phyloP scores from a whole-genome alignment of 192 early-diverging fungal genomes.

The Backusella psychrophila region DNA sequence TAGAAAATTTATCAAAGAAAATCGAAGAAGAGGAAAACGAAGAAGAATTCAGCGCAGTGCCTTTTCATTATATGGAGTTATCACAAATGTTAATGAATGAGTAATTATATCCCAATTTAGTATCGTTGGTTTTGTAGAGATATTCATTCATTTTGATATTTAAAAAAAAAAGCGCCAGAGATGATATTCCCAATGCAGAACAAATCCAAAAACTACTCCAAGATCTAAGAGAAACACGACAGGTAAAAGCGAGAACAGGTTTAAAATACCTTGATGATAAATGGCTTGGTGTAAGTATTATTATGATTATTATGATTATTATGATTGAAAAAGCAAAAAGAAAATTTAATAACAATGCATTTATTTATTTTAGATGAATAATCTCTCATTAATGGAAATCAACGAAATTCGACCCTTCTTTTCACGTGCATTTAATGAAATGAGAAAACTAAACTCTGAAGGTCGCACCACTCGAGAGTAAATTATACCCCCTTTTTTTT shows the following conservation, averaged over 20 bases:
- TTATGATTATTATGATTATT: too few species aligned
- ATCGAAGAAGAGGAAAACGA: constrained; percentile 66
- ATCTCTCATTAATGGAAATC: constrained; percentile 82
- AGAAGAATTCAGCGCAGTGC: constrained; percentile 66
- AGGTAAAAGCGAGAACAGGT: constrained; percentile 76
- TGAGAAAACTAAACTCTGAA: constrained; percentile 44
- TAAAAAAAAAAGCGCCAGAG: constrained; percentile 56
- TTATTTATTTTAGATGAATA: constrained; percentile 62
- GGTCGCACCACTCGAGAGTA: neutral
- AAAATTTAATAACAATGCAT: too few species aligned
- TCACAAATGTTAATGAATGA: constrained; percentile 74
- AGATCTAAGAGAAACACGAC: constrained; percentile 80
- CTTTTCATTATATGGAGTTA: constrained; percentile 81
- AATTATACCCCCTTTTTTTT: neutral
- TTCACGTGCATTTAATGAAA: constrained; percentile 71
- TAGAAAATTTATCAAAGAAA: constrained; percentile 61
- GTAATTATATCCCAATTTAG: constrained; percentile 36
- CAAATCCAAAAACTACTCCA: constrained; percentile 72
- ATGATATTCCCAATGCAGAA: constrained; percentile 80
- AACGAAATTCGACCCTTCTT: constrained; percentile 95
- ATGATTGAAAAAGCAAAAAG: neutral
- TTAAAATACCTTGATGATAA: constrained; percentile 60
- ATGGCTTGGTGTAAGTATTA: constrained; percentile 63
- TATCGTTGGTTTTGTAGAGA: neutral
- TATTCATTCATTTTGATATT: neutral